Evolutionary conservation across 2,329 filamentous ascomycete genomes (phyloP).

Genomic region (Ophiognomonia clavigignenti-juglandacearum): DNA sequence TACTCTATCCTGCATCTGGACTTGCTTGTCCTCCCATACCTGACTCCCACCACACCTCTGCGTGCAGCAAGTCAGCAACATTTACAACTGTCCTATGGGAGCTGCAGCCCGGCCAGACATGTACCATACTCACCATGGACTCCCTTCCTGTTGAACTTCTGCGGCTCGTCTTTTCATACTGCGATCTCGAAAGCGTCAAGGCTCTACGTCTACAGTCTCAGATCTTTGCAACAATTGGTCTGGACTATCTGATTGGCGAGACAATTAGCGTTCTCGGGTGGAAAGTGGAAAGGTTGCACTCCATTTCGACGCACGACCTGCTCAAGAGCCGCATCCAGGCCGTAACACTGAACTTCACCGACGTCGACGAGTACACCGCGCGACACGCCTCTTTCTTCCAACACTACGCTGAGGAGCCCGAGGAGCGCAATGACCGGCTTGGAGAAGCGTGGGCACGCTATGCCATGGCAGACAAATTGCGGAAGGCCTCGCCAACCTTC

Average conservation of each 20-base stretch:
- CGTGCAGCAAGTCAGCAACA: not conserved
- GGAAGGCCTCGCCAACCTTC: slow-evolving; percentile 30
- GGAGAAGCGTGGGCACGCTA: slow-evolving; percentile 31
- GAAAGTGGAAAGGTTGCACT: slow-evolving; percentile 37
- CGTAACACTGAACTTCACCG: slow-evolving; percentile 41
- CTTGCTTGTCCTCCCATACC: no score
- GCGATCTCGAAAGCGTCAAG: slow-evolving; percentile 33
- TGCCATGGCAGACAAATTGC: slow-evolving; percentile 29
- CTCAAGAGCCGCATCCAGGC: slow-evolving; percentile 36
- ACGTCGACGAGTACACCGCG: slow-evolving; percentile 36
- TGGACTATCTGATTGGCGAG: slow-evolving; percentile 36
- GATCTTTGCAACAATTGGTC: slow-evolving; percentile 35
- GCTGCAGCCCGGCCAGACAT: slow-evolving; percentile 13
- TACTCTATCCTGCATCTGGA: no score
- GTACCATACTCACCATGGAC: slow-evolving; percentile 16
- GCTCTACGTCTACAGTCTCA: slow-evolving; percentile 35
- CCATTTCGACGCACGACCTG: slow-evolving; percentile 37
- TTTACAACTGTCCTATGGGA: slow-evolving; percentile 10
- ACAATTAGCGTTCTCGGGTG: slow-evolving; percentile 38
- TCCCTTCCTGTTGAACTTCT: slow-evolving; percentile 35
- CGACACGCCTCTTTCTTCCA: slow-evolving; percentile 30
- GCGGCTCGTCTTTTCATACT: slow-evolving; percentile 37
- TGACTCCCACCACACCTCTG: not conserved
- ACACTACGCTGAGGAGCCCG: slow-evolving; percentile 32
- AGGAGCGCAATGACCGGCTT: slow-evolving; percentile 30